Percentiles rank a stretch among this genome's conserved stretches.
Evolutionary conservation across 495 filamentous ascomycete species (phyloP).

Genomic region (Aspergillus sclerotioniger): DNA sequence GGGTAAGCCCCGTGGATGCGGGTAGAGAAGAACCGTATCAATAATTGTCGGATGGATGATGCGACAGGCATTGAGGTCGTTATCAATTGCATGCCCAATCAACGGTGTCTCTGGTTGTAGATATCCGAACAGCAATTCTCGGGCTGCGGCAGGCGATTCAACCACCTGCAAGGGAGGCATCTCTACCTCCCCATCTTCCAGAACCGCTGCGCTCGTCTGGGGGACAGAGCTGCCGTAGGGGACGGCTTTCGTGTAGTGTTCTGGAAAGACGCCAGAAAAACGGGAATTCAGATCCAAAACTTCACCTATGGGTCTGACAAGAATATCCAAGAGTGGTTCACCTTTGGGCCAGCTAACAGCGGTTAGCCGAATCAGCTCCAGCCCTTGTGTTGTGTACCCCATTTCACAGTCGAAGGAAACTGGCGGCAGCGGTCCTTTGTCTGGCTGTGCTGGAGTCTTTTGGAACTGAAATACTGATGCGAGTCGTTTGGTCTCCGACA

Average conservation of each 20-base stretch:
- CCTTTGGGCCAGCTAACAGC: conserved; percentile 83
- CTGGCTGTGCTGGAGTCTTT: conserved; percentile 63
- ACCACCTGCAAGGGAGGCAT: conserved; percentile 61
- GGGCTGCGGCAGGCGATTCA: conserved; percentile 65
- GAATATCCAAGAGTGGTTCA: conserved; percentile 70
- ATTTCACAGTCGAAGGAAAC: conserved; percentile 96
- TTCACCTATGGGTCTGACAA: conserved; percentile 80
- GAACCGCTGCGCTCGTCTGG: conserved; percentile 12
- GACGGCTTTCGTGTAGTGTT: conserved; percentile 68
- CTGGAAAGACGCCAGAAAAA: conserved; percentile 78
- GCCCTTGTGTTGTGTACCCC: conserved; percentile 82
- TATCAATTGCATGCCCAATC: conserved; percentile 92
- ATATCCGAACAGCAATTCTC: conserved; percentile 66
- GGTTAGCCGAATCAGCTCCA: conserved; percentile 88
- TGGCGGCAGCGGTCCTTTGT: conserved; percentile 37
- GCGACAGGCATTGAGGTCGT: conserved; percentile 81
- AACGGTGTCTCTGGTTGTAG: conserved; percentile 74
- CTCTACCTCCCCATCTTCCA: conserved; percentile 18
- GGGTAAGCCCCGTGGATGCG: conserved; percentile 72
- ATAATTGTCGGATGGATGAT: conserved; percentile 81
- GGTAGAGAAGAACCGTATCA: conserved; percentile 84
- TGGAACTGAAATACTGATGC: conserved; percentile 76
- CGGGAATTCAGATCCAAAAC: conserved; percentile 87
- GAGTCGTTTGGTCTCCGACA: conserved; percentile 69
- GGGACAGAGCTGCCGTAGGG: conserved; percentile 46